Evolutionary conservation across 2,329 filamentous ascomycete species (phyloP).

Genomic region (Penicillium sp.): DNA sequence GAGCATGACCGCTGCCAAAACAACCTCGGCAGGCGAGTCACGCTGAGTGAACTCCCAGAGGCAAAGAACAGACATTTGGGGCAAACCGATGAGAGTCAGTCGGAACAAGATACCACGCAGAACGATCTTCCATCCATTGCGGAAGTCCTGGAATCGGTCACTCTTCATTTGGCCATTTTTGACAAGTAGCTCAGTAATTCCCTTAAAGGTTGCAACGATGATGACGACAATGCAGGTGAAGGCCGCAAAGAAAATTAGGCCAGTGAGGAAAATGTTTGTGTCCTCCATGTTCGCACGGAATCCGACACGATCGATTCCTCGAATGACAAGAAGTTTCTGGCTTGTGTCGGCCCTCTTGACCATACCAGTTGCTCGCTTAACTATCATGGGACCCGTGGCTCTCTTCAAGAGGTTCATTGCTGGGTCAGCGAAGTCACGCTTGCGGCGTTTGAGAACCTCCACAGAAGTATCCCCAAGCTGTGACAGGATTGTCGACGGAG

Average conservation of each 20-base stretch:
- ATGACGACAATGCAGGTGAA: slow-evolving; percentile 75
- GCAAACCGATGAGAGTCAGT: slow-evolving; percentile 84
- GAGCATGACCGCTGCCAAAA: slow-evolving; percentile 86
- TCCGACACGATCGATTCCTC: slow-evolving; percentile 84
- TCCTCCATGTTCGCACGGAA: slow-evolving; percentile 82
- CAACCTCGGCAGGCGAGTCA: slow-evolving; percentile 82
- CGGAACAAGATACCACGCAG: slow-evolving; percentile 93
- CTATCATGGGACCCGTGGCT: slow-evolving; percentile 17
- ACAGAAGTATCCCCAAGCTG: slow-evolving; percentile 74
- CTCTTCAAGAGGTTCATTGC: slow-evolving; percentile 27
- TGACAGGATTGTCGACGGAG: slow-evolving; percentile 74
- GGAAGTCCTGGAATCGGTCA: slow-evolving; percentile 89
- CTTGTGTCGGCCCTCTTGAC: slow-evolving; percentile 55
- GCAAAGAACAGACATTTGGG: slow-evolving; percentile 84
- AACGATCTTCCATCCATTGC: slow-evolving; percentile 88
- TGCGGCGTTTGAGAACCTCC: slow-evolving; percentile 66
- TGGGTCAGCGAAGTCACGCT: slow-evolving; percentile 50
- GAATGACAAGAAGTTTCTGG: slow-evolving; percentile 55
- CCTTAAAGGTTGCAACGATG: slow-evolving; percentile 76
- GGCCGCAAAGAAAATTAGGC: slow-evolving; percentile 82
- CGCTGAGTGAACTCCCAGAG: slow-evolving; percentile 88
- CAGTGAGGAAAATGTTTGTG: slow-evolving; percentile 92
- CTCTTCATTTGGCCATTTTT: slow-evolving; percentile 75
- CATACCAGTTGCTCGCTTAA: slow-evolving; percentile 27
- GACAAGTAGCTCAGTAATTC: slow-evolving; percentile 70